A percentile compares a stretch with the other conserved stretches of the same genome.
Conservation (phyloP, 2,329 filamentous ascomycete genomes). For the Colletotrichum cuscutae region DNA sequence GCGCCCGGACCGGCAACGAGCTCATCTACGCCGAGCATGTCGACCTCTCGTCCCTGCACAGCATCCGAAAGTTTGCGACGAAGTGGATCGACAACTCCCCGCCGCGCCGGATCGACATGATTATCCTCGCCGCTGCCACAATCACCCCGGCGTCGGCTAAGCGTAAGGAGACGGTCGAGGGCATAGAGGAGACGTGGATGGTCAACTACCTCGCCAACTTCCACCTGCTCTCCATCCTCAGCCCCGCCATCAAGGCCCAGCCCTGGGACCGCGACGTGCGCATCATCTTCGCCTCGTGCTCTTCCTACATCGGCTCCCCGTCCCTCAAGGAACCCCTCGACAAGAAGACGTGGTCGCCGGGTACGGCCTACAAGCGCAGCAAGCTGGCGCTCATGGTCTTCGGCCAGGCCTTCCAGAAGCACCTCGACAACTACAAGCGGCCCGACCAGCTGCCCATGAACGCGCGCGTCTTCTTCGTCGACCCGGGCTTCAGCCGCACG, state of each 20-base stretch:
- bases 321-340: slow-evolving; percentile 66
- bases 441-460: slow-evolving; percentile 87
- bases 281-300: slow-evolving; percentile 86
- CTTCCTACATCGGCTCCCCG: slow-evolving; percentile 84
- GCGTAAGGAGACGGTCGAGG: slow-evolving; percentile 75
- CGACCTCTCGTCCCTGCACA: slow-evolving; percentile 88
- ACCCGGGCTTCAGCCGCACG: slow-evolving; percentile 86
- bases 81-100: slow-evolving; percentile 98
- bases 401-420: slow-evolving; percentile 90
- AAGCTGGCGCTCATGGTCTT: slow-evolving; percentile 90
- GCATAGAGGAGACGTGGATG: slow-evolving; percentile 90
- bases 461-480: slow-evolving; percentile 84
- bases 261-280: slow-evolving; percentile 94
- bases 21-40: slow-evolving; percentile 97
- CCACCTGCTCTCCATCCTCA: slow-evolving; percentile 90
- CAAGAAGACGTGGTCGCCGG: slow-evolving; percentile 64
- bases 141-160: slow-evolving; percentile 75
- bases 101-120: slow-evolving; percentile 87
- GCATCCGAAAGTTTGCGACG: slow-evolving; percentile 91
- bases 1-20: slow-evolving; percentile 79
- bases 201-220: slow-evolving; percentile 97
- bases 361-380: slow-evolving; percentile 71
- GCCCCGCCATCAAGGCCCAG: slow-evolving; percentile 88
- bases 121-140: slow-evolving; percentile 87
- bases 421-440: slow-evolving; percentile 84